Conservation (phyloP, 805 yeast species). For the Hanseniaspora lachancei region DNA sequence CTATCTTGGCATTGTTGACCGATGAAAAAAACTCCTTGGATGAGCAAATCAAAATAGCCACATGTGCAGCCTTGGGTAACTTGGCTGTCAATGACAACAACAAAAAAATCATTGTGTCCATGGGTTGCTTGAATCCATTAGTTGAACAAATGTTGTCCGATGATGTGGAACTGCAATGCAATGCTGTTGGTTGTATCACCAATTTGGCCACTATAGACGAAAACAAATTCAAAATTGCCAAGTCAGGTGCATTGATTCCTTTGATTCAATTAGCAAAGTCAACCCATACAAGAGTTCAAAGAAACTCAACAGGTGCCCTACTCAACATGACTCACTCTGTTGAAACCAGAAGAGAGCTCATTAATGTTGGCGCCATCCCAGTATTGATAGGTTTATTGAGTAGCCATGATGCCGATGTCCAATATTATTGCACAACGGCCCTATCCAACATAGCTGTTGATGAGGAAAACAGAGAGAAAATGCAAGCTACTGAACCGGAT, state of each 20-base stretch:
- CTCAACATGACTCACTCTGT: conserved; percentile 96
- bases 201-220: conserved; percentile 96
- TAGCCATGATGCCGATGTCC: conserved; percentile 88
- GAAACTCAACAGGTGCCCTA: conserved; percentile 97
- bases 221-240: conserved; percentile 89
- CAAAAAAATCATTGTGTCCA: conserved; percentile 82
- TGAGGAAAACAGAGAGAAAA: conserved; percentile 72
- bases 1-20: conserved; percentile 62
- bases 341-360: conserved; percentile 91
- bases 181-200: conserved; percentile 97
- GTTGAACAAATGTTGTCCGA: conserved; percentile 96
- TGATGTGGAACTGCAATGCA: conserved; percentile 96
- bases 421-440: conserved; percentile 96
- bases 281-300: conserved; percentile 86
- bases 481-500: conserved; percentile 85
- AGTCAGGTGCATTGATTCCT: conserved; percentile 90
- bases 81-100: conserved; percentile 93
- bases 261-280: conserved; percentile 89
- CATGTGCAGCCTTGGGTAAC: conserved; percentile 97
- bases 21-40: conserved; percentile 51
- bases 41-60: conserved; percentile 93
- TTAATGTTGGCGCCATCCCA: conserved; percentile 96
- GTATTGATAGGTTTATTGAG: conserved; percentile 78
- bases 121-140: conserved; percentile 95
- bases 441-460: conserved; percentile 95